A percentile compares a stretch with the other conserved stretches of the same genome.
phyloP scores from a whole-genome alignment of 805 yeast species.

The Metschnikowia cerradonensis region DNA sequence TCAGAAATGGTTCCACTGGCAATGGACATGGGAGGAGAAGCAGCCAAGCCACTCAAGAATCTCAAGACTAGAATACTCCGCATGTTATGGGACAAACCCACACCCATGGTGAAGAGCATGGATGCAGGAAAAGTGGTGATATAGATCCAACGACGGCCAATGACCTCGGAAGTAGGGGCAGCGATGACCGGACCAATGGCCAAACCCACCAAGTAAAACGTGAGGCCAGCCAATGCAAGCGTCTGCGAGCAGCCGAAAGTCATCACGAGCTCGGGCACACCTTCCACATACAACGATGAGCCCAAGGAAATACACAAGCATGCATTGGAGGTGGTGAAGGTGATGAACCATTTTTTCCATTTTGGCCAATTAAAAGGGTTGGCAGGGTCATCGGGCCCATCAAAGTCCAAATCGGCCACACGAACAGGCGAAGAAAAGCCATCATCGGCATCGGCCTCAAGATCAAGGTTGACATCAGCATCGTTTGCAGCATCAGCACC shows the following conservation, averaged over 20 bases:
- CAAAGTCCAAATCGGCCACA: constrained; percentile 46
- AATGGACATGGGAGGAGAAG: constrained; percentile 79
- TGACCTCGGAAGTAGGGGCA: constrained; percentile 47
- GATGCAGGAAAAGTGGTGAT: constrained; percentile 15
- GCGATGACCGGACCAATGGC: constrained; percentile 68
- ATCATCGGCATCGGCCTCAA: not conserved
- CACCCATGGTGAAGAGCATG: constrained; percentile 20
- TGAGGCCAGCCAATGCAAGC: constrained; percentile 61
- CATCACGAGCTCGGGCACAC: constrained; percentile 50
- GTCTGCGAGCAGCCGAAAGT: constrained; percentile 55
- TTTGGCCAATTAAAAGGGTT: constrained; percentile 69
- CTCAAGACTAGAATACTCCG: constrained; percentile 57
- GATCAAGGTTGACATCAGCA: not conserved
- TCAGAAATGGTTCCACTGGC: constrained; percentile 84
- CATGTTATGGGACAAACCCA: constrained; percentile 16
- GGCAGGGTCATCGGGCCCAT: constrained; percentile 54
- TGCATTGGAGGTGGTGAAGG: constrained; percentile 54
- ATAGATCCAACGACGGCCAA: constrained; percentile 18
- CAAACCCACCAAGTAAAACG: constrained; percentile 67
- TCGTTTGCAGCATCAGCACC: not conserved
- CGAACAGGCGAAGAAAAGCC: not conserved
- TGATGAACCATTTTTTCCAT: constrained; percentile 60
- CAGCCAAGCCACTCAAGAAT: constrained; percentile 69
- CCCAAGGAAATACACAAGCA: constrained; percentile 74
- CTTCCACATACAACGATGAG: constrained; percentile 65